These are phyloP conservation scores for Pythium aquatile DNA, from an alignment of 352 stramenopile genomes.

Conservation along the genomic window DNA sequence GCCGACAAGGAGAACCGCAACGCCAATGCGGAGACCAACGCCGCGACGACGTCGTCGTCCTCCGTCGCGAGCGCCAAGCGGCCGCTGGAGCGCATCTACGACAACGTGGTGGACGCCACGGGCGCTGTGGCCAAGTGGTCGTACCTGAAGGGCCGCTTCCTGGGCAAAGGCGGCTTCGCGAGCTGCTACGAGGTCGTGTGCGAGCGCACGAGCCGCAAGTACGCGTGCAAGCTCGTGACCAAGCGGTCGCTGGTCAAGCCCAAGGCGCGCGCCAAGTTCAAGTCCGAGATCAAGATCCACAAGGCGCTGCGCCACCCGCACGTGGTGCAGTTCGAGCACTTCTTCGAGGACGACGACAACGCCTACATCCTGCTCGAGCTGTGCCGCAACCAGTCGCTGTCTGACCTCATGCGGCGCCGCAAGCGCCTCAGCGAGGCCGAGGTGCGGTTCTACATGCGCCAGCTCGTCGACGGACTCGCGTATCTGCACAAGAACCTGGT, in stretches of 20 bases:
- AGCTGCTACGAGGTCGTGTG: slow-evolving; percentile 96
- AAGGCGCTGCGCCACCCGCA: slow-evolving; percentile 93
- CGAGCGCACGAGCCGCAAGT: slow-evolving; percentile 90
- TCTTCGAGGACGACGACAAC: slow-evolving; percentile 97
- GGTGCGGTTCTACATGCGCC: slow-evolving; percentile 92
- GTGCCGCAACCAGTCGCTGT: slow-evolving; percentile 96
- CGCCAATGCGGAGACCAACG: background rate
- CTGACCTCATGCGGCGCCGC: slow-evolving; percentile 93
- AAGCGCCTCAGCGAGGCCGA: slow-evolving; percentile 95
- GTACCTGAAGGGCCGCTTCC: slow-evolving; percentile 92
- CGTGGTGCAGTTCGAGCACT: slow-evolving; percentile 97
- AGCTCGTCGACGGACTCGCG: slow-evolving; percentile 90
- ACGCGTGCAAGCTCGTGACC: slow-evolving; percentile 97
- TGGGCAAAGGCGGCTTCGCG: slow-evolving; percentile 98
- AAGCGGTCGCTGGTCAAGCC: slow-evolving; percentile 97
- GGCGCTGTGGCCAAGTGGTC: slow-evolving; percentile 58
- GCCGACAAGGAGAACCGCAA: slow-evolving; percentile 28
- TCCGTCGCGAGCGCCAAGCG: slow-evolving; percentile 10
- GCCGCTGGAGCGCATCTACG: slow-evolving; percentile 53
- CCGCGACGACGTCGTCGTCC: background rate
- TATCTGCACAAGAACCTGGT: slow-evolving; percentile 95
- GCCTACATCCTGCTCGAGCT: slow-evolving; percentile 98
- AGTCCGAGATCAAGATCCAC: slow-evolving; percentile 99
- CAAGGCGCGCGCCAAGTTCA: slow-evolving; percentile 95
- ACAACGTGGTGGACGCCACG: slow-evolving; percentile 52